Evolutionary conservation across 257 asterid genomes (phyloP).

Genomic region (Salvia rosmarinus): DNA sequence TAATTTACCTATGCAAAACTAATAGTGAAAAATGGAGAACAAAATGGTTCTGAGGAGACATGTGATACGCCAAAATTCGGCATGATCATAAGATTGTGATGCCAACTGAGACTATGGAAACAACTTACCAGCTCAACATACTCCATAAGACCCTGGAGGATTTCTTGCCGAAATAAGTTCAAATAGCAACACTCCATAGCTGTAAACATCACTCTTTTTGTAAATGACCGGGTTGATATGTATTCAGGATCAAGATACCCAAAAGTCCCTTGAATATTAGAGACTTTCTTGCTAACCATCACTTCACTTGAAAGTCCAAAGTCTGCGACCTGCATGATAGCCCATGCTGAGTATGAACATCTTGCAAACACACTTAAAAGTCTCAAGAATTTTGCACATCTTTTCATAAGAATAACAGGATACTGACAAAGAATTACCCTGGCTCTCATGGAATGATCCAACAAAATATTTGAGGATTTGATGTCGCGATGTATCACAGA

Average conservation of each 20-base stretch:
- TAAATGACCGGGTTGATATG: slow-evolving; percentile 79
- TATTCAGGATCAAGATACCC: slow-evolving; percentile 98
- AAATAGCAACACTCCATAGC: slow-evolving; percentile 88
- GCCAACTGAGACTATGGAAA: slow-evolving; percentile 16
- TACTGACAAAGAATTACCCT: slow-evolving; percentile 55
- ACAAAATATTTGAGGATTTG: slow-evolving; percentile 89
- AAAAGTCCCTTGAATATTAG: slow-evolving; percentile 82
- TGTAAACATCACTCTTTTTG: slow-evolving; percentile 90
- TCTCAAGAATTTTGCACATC: background rate
- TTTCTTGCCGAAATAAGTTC: slow-evolving; percentile 90
- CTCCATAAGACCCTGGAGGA: slow-evolving; percentile 93
- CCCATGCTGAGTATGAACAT: slow-evolving; percentile 25
- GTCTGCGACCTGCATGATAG: slow-evolving; percentile 72
- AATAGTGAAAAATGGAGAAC: background rate
- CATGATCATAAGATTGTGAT: background rate
- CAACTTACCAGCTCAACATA: slow-evolving; percentile 80
- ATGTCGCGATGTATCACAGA: slow-evolving; percentile 92
- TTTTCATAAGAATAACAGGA: slow-evolving; percentile 20
- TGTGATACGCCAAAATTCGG: slow-evolving; percentile 8
- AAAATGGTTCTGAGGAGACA: background rate
- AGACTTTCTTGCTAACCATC: slow-evolving; percentile 63
- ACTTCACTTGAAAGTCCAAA: slow-evolving; percentile 98
- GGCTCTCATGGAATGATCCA: slow-evolving; percentile 89
- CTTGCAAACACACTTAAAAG: background rate
- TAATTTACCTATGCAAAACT: slow-evolving; percentile 3